Evolutionary conservation across 371 early-diverging fungal genomes (phyloP), one percentile per base, ranked within the genome.

Genomic region (Lichtheimia hyalospora): DNA sequence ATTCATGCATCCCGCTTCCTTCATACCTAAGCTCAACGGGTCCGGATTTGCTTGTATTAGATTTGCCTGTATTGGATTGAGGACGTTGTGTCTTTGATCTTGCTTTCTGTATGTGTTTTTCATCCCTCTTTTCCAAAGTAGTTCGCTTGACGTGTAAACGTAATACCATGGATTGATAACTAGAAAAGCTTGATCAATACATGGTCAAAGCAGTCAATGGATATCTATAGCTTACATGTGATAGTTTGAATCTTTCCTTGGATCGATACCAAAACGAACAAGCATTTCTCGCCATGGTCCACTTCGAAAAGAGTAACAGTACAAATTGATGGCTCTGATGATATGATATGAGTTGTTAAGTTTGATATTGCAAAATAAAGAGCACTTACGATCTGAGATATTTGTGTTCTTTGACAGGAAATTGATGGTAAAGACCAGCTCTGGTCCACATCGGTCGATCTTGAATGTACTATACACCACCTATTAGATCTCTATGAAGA

Each of bases 211-310:
- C 3, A 34, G 10, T 34, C 34, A 34, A 34, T 34, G 24, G 46
- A 14, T 12, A 8, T 16, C 3, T 39, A 3, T 24, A 28, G 42
- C 66, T 69, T 81, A 86, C 70, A 75, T 61, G 23, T 76, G 34
- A 21, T 80, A 73, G 16, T 69, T 63, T 1, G 20, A 25, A 43
- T 87, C 83, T 54, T 46, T 67, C 57, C 81, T 61, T 23, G 89
- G 88, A 66, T 89, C 86, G 25, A 79, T 66, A 0, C 89, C 89
- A 61, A 83, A 88, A 25, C 70, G 67, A 3, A 86, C 56, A 87
- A 88, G 89, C n/a, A 63, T 65, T 23, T 81, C 81, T 15, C 81
- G 75, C 84, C 84, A 90, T 10, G 89, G 84, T 6, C 91, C 91
- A 20, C 42, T 66, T 13, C 60, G 41, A 46, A 81, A 70, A 7